These are phyloP conservation scores for Quercus robur DNA, from an alignment of 306 rosid species.

Conservation along the genomic window DNA sequence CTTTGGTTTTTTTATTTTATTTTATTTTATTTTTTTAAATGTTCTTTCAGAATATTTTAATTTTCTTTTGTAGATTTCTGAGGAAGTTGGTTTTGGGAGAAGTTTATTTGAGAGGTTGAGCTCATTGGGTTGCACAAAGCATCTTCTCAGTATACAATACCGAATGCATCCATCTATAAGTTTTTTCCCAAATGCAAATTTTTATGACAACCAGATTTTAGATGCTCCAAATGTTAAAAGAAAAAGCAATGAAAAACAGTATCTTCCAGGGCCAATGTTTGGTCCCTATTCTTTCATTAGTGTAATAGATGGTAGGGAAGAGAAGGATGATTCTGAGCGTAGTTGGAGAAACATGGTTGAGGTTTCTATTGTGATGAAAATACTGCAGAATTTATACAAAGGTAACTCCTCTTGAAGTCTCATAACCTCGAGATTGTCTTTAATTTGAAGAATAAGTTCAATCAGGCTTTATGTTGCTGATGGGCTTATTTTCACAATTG, in stretches of 20 bases:
- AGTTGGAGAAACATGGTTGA: constrained; percentile 70
- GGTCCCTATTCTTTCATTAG: constrained; percentile 79
- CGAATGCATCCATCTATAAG: constrained; percentile 86
- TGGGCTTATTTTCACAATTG: neutral
- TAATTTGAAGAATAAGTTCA: neutral
- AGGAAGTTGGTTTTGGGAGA: constrained; percentile 62
- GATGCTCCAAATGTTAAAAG: constrained; percentile 53
- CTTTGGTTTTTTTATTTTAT: no score
- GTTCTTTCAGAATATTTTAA: neutral
- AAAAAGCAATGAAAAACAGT: constrained; percentile 39
- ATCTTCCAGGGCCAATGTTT: constrained; percentile 59
- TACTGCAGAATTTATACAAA: constrained; percentile 45
- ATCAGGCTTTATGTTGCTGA: neutral
- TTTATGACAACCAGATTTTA: constrained; percentile 44
- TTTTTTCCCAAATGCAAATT: constrained; percentile 57
- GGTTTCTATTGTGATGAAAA: constrained; percentile 52
- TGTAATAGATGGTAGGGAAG: constrained; percentile 63
- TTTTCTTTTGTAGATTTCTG: constrained; percentile 38
- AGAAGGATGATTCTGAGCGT: constrained; percentile 60
- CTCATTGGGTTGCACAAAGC: constrained; percentile 42
- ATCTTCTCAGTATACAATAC: constrained; percentile 64
- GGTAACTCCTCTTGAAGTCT: constrained; percentile 33
- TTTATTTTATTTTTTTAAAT: no score
- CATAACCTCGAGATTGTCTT: neutral
- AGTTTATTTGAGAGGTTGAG: constrained; percentile 71